Conservation (phyloP, 441 rosid genomes). For the Populus trichocarpa region DNA sequence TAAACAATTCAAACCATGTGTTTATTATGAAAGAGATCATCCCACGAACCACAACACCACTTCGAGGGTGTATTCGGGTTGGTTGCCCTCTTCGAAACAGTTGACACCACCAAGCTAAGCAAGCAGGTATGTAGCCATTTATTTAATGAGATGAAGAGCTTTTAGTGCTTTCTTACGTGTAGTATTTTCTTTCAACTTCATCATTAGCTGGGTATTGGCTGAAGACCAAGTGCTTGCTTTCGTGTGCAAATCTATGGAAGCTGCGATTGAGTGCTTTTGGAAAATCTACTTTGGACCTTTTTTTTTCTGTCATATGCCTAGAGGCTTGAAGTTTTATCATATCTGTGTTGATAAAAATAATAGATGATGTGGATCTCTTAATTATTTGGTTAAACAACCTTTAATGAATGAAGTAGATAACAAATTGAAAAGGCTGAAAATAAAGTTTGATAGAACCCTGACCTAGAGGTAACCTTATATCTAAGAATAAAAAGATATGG, state of each 20-base stretch:
- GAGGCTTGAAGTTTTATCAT: conserved; percentile 10
- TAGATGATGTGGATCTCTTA: too few relatives aligned
- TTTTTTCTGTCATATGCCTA: conserved; percentile 43
- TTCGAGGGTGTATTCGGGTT: conserved; percentile 45
- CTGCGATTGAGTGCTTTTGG: conserved; percentile 27
- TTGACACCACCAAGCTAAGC: conserved; percentile 42
- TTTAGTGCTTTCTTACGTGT: neutral
- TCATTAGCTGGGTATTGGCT: conserved; percentile 45
- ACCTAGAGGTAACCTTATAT: too few relatives aligned
- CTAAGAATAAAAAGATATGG: too few relatives aligned
- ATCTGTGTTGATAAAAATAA: too few relatives aligned
- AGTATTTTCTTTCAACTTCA: neutral
- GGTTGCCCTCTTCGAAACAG: conserved; percentile 66
- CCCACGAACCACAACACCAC: conserved; percentile 12
- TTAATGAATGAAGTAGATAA: too few relatives aligned
- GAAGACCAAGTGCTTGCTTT: conserved; percentile 64
- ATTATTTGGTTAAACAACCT: too few relatives aligned
- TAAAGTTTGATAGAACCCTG: too few relatives aligned
- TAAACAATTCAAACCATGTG: conserved; percentile 19
- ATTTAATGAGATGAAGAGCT: neutral
- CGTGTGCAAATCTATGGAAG: conserved; percentile 47
- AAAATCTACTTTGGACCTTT: conserved; percentile 43
- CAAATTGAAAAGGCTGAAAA: too few relatives aligned
- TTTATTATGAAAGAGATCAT: conserved; percentile 39
- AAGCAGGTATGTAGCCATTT: conserved; percentile 29